phyloP scores from a whole-genome alignment of 2,329 filamentous ascomycete genomes.

The Penicillium digitatum region DNA sequence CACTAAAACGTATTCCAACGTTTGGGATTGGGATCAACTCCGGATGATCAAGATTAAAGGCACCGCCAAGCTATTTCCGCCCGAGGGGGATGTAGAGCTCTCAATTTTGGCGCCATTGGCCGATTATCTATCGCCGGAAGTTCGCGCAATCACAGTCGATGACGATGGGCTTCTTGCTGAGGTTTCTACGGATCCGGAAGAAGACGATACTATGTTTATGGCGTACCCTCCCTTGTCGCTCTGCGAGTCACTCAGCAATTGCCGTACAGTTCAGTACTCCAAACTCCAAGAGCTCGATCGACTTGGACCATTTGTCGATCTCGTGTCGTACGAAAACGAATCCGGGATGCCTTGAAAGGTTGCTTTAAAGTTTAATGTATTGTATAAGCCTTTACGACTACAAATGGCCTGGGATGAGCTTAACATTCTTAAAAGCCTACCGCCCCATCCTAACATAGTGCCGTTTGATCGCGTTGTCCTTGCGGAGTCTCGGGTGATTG shows the following conservation, averaged over 20 bases:
- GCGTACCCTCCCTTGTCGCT: conserved; percentile 18
- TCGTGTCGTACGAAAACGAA: conserved; percentile 10
- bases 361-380: conserved; percentile 22
- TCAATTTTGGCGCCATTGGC: conserved; percentile 16
- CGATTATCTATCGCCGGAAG: conserved; percentile 20
- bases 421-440: conserved; percentile 25
- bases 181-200: conserved; percentile 19
- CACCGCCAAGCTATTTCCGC: conserved; percentile 21
- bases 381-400: conserved; percentile 12
- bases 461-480: conserved; percentile 29
- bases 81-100: conserved; percentile 16
- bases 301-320: conserved; percentile 17
- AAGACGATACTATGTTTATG: conserved; percentile 18
- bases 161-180: conserved; percentile 19
- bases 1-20: conserved; percentile 17
- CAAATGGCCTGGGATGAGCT: conserved; percentile 28
- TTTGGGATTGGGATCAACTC: conserved; percentile 27
- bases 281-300: conserved; percentile 19
- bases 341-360: conserved; percentile 1
- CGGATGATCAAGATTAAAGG: conserved; percentile 23
- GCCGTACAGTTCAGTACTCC: conserved; percentile 14
- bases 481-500: conserved; percentile 25
- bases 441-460: conserved; percentile 29
- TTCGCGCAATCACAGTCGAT: conserved; percentile 20
- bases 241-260: conserved; percentile 12